Percentiles rank a stretch among this genome's conserved stretches.
Evolutionary conservation across 1,284 basidiomycete genomes (phyloP).

Genomic region (Naganishia cerealis): DNA sequence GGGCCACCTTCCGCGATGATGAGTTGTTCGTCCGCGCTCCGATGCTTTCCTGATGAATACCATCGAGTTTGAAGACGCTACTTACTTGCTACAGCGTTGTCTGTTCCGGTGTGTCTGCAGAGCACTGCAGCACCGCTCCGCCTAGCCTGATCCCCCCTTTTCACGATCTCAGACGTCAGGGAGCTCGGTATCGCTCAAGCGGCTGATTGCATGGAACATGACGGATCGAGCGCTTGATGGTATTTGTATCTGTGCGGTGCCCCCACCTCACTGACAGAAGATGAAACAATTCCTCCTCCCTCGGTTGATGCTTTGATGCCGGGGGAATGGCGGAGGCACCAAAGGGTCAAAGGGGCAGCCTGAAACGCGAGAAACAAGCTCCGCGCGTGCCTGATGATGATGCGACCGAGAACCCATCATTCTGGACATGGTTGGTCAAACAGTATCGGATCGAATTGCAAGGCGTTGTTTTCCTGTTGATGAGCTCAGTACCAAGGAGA

Average conservation of each 20-base stretch:
- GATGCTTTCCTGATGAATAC: background rate
- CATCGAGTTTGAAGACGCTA: background rate
- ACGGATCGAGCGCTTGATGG: background rate
- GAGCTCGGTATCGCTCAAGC: no score
- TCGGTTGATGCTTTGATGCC: constrained; percentile 3
- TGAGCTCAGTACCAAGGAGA: no score
- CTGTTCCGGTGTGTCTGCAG: background rate
- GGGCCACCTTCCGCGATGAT: background rate
- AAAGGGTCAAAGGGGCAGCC: background rate
- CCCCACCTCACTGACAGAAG: background rate
- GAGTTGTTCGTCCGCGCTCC: background rate
- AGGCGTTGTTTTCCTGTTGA: no score
- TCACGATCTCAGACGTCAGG: no score
- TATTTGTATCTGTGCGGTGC: background rate
- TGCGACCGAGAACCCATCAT: background rate
- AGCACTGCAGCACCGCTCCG: background rate
- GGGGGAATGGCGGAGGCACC: background rate
- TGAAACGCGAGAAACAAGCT: background rate
- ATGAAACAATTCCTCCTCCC: background rate
- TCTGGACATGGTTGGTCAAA: no score
- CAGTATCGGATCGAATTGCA: no score
- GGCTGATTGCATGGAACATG: background rate
- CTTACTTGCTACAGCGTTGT: background rate
- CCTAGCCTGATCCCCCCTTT: background rate
- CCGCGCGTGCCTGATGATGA: constrained; percentile 1